Conservation (phyloP, 1,139 yeast genomes). For the Saccharomyces hybrid region DNA sequence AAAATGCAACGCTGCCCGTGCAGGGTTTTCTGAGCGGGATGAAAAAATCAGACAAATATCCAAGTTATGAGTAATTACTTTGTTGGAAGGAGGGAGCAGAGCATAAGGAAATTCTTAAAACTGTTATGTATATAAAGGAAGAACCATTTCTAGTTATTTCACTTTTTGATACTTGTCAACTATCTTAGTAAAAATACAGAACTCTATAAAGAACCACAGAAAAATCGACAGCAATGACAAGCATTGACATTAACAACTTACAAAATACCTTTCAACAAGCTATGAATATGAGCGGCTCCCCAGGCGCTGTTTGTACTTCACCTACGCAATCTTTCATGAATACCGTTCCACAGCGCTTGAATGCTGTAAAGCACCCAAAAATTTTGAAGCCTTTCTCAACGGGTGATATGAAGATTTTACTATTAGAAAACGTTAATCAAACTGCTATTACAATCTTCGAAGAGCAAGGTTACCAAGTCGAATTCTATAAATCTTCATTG, state of each 20-base stretch:
- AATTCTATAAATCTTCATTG: conserved; percentile 80
- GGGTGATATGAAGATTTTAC: conserved; percentile 78
- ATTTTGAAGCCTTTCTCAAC: conserved; percentile 27
- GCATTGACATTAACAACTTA: conserved; percentile 46
- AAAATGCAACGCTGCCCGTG: neutral
- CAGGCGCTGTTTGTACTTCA: conserved; percentile 69
- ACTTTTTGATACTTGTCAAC: neutral
- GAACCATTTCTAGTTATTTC: neutral
- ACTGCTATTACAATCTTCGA: conserved; percentile 84
- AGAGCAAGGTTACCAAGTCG: conserved; percentile 94
- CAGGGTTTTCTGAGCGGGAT: neutral
- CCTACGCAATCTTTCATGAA: conserved; percentile 38
- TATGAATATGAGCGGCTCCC: conserved; percentile 37
- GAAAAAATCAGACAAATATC: neutral
- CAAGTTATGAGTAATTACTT: neutral
- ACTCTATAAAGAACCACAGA: neutral
- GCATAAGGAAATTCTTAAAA: neutral
- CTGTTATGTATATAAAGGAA: neutral
- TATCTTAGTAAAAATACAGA: neutral
- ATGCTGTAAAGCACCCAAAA: conserved; percentile 45
- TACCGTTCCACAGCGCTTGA: conserved; percentile 30
- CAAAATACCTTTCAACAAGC: conserved; percentile 52
- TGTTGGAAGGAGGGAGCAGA: neutral
- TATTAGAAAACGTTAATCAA: conserved; percentile 86
- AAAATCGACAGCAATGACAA: neutral